A percentile compares a stretch with the other conserved stretches of the same genome.
These are phyloP conservation scores for Colletotrichum melonis DNA, from an alignment of 2,329 filamentous ascomycete genomes.

Conservation along the genomic window DNA sequence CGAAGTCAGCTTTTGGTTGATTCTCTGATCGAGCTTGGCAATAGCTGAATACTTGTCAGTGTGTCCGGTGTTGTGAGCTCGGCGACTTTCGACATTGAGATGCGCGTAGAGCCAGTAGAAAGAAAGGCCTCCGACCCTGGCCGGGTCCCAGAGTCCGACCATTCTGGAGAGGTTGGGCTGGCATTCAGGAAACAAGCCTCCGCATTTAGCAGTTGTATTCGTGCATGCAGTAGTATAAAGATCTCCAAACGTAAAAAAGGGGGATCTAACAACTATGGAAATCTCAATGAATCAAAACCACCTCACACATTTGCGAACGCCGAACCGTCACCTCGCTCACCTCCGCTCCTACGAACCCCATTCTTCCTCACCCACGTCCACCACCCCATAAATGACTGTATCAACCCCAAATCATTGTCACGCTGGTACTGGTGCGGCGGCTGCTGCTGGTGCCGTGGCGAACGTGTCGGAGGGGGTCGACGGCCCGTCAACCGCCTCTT, in stretches of 20 bases:
- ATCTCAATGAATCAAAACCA: not conserved
- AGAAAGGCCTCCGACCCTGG: too few relatives aligned
- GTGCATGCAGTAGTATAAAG: not conserved
- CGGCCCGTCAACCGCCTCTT: conserved; percentile 34
- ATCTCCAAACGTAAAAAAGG: not conserved
- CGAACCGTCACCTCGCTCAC: not conserved
- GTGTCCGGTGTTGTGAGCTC: too few relatives aligned
- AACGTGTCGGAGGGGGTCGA: not conserved
- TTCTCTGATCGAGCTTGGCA: too few relatives aligned
- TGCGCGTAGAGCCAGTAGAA: too few relatives aligned
- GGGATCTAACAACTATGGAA: not conserved
- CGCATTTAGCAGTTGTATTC: not conserved
- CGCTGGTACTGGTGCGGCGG: not conserved
- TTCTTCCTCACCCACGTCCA: not conserved
- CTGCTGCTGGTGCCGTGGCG: not conserved
- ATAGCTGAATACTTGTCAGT: too few relatives aligned
- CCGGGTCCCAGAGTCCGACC: too few relatives aligned
- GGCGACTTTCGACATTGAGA: too few relatives aligned
- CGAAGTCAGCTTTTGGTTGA: too few relatives aligned
- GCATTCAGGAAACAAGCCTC: not conserved
- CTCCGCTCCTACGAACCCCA: not conserved
- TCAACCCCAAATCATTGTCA: not conserved
- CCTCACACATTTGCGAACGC: conserved; percentile 1
- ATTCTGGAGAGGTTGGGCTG: too few relatives aligned
- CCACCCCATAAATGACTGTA: conserved; percentile 4